Evolutionary conservation across 2,329 filamentous ascomycete genomes (phyloP), one percentile per base, ranked within the genome.

Genomic region (Sporothrix inflata): DNA sequence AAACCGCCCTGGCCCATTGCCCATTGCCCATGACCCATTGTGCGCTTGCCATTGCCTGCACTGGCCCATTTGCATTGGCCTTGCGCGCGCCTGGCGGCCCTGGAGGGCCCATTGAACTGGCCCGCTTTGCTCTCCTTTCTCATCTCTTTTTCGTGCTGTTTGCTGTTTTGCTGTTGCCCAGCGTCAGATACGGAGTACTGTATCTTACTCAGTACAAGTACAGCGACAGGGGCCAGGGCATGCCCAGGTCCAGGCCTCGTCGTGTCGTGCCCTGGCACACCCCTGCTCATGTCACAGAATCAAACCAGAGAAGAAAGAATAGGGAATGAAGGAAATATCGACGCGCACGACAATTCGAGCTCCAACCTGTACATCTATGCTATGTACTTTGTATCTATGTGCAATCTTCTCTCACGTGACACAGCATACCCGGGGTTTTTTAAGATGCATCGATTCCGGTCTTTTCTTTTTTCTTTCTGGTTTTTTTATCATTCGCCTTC

Each of bases 101-200:
- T 30, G 24, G 24, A 38, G 14, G 7, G 16, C 49, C 47, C 65
- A 55, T 69, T 55, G 66, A 55, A 5, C 30, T 55, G 66, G 30
- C 66, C 66, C 47, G 47, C 49, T 57, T 55, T 69, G 45, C 65
- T 57, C 47, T 69, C 66, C 66, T 69, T 24, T 69, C 30, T 69
- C 66, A 69, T 69, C 66, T 69, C 66, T 7, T 67, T 61, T 42
- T 21, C 24, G 21, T 42, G 8, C 34, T n/a, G 24, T 11, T 30
- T 30, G 8, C 21, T 8, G 53, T 19, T n/a, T n/a, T n/a, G n/a
- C n/a, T n/a, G n/a, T n/a, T n/a, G n/a, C n/a, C 53, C 34, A 40
- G 34, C 19, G 57, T 49, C 47, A 49, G 19, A 6, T 40, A n/a
- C n/a, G n/a, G n/a, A n/a, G n/a, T n/a, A n/a, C n/a, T n/a, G n/a